Base-by-base conservation (phyloP, 176 grass and related monocot genomes). In the Oryza officinalis region DNA sequence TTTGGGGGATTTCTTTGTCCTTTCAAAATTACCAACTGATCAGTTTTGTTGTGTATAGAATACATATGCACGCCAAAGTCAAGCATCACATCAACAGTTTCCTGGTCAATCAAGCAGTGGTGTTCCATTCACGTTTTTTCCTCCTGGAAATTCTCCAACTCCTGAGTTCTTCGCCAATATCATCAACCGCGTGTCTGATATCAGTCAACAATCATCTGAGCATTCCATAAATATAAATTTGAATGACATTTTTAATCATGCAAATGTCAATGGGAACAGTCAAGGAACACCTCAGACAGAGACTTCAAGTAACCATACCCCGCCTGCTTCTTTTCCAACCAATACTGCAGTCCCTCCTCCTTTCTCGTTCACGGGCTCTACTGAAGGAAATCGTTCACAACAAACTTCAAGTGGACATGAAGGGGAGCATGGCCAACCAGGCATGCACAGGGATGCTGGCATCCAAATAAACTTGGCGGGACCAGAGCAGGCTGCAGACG, bases 81-180 rank as follows among this genome's bases (percentile, higher is more conserved):
- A 84, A 85, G 82, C 64, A 41, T 75, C 85, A 26, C 71, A 38
- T 32, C 63, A 70, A 65, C 68, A 70, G 72, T 85, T 84, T 83
- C 30, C 46, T 74, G 68, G 82, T 14, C 65, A 84, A 70, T 65
- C 80, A 67, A 83, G 84, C 26, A 61, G 46, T 43, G 77, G 80
- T 67, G 27, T 73, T 83, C 80, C 92, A 41, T 94, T 93, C 30
- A 47, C 85, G 38, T 33, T 84, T 35, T 88, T 89, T 28, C 87
- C 91, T 67, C 38, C 88, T 12, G 84, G 84, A 32, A 80, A 40
- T 84, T 44, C 80, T 72, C 72, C 80, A 72, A 60, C 63, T 74
- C 82, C 86, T 10, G 92, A 94, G 12, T 77, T 90, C 43, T 59
- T 90, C n/a, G 32, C 88, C 50, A 88, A 72, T 72, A 86, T 89